Base-by-base conservation (phyloP, 768 basidiomycete species). In the Lactifluus volemus region DNA sequence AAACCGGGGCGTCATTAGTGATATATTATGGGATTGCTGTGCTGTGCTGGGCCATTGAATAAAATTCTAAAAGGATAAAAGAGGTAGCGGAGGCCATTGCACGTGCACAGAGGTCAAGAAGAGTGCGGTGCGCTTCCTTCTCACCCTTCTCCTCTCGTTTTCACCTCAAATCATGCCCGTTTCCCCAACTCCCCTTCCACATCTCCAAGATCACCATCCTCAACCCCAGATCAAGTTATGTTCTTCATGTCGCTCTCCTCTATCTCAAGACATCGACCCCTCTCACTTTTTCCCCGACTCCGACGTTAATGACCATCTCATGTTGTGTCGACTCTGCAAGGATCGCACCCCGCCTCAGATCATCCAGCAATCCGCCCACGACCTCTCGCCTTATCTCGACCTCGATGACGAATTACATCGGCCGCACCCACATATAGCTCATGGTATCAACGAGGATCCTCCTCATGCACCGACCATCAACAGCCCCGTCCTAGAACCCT, bases 181-280 rank as follows among this genome's bases (percentile, higher is more conserved):
- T n/a, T 59, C 53, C 5, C 59, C 57, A 9, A 4, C 59, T 1
- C 4, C 63, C 53, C 44, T 53, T 12, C 63, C 56, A 38, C 64
- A 32, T 9, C 65, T 58, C 8, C 62, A 48, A n/a, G 65, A 66
- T 30, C 11, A 21, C 47, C 41, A 41, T 32, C 53, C 50, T 2
- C 63, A 65, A 19, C 34, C 50, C 2, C 65, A 66, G 47, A 53
- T 66, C 42, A 66, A 66, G 58, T 47, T 54, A 19, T 66, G 65
- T 14, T 55, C 65, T 9, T 60, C 51, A 41, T 66, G 65, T 53
- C 56, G 54, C 6, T 58, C 55, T 29, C 65, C 65, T n/a, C 54
- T 66, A 15, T 55, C 65, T 3, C 45, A 52, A 58, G 65, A 66
- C 60, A 49, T 45, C 34, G 65, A 66, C 57, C 45, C 54, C 25